phyloP scores from a whole-genome alignment of 1,284 basidiomycete genomes.

The Pterulicium gracile region DNA sequence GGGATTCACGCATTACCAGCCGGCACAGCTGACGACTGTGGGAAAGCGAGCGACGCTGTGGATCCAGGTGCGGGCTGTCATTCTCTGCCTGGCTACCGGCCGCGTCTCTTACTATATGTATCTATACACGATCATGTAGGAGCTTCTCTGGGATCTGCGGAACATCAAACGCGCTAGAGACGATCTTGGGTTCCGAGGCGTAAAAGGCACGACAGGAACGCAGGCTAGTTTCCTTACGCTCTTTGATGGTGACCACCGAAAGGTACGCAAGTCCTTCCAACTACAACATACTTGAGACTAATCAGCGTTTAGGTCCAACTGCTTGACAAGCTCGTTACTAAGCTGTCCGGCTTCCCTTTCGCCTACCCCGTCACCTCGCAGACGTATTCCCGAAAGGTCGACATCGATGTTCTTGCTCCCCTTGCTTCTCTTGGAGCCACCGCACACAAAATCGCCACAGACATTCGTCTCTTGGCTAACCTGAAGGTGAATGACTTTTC shows the following conservation, averaged over 20 bases:
- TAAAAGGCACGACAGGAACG: slow-evolving; percentile 98
- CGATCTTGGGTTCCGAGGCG: slow-evolving; percentile 95
- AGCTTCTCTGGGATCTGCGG: slow-evolving; percentile 93
- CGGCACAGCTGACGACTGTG: slow-evolving; percentile 96
- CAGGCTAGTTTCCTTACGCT: slow-evolving; percentile 93
- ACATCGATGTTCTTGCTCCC: slow-evolving; percentile 86
- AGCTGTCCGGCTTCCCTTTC: slow-evolving; percentile 86
- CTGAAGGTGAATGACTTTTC: slow-evolving; percentile 53
- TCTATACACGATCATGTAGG: slow-evolving; percentile 32
- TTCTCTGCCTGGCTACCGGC: not conserved
- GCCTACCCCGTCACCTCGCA: slow-evolving; percentile 98
- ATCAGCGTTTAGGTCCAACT: slow-evolving; percentile 58
- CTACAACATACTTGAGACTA: too few species aligned
- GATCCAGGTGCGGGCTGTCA: slow-evolving; percentile 60
- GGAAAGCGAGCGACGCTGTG: slow-evolving; percentile 98
- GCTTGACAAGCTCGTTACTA: slow-evolving; percentile 83
- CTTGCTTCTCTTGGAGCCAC: slow-evolving; percentile 90
- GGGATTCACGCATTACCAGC: slow-evolving; percentile 99
- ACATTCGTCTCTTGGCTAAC: slow-evolving; percentile 86
- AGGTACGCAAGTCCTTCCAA: slow-evolving; percentile 33
- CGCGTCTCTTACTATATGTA: not conserved
- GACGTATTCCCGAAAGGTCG: slow-evolving; percentile 98
- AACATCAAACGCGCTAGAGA: slow-evolving; percentile 87
- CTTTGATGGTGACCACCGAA: slow-evolving; percentile 92
- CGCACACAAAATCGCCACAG: slow-evolving; percentile 97